Base-by-base conservation (phyloP, 768 basidiomycete genomes). In the Clavaria fumosa region DNA sequence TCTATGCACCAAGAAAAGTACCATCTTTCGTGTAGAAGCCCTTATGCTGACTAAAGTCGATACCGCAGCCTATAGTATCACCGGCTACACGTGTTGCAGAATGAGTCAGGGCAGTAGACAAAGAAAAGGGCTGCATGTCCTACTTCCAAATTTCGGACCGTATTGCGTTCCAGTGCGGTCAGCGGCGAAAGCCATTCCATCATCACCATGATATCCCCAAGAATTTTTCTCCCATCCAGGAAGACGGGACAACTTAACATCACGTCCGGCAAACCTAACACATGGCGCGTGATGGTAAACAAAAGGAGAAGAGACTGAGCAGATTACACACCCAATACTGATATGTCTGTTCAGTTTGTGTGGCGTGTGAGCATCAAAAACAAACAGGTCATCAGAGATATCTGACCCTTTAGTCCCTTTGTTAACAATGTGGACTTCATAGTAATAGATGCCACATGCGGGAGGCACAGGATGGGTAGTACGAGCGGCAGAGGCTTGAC, bases 141-240 rank as follows among this genome's bases (percentile, higher is more conserved):
- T 54, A 89, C 88, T 75, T 48, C 82, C 78, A 53, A 81, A 96
- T 0, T 70, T 72, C 31, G 78, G 76, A 6, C 84, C 83, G 56
- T 79, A 95, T 11, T 69, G 58, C 33, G 67, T 65, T 20, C 83
- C 85, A 22, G 66, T 73, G 53, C 70, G 75, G 41, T 83, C 77
- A 4, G 74, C 71, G 18, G 79, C 72, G 55, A 83, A 86, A 2
- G 78, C 66, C 40, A 65, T 70, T 4, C 89, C 88, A 49, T 84
- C 86, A 46, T 90, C 85, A n/a, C 81, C 86, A 48, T 89, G 81
- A 53, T 88, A 93, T 37, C 86, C 88, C 83, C 86, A 91, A 4
- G 84, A 89, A 44, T 73, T 70, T 40, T 65, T 60, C 52, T 89
- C 83, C 80, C 79, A 84, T 15, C 88, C 88, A 23, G 89, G 88